Conservation (phyloP, 345 rosid species). For the Geranium brycei region DNA sequence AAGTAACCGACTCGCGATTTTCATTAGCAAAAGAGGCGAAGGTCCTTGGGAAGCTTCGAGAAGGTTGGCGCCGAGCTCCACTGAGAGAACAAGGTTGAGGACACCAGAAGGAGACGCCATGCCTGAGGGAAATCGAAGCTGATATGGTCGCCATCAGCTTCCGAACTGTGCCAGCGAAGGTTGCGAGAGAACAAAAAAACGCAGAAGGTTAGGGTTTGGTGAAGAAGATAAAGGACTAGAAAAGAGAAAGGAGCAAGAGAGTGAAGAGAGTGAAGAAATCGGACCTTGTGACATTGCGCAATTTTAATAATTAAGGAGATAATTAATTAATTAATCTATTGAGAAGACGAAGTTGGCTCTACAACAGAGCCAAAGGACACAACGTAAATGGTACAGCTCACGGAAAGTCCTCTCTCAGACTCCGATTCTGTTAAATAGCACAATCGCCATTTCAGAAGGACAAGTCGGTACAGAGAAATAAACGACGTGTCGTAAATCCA, state of each 20-base stretch:
- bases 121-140: conserved; percentile 35
- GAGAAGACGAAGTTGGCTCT: conserved; percentile 22
- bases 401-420: neutral
- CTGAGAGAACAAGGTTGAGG: conserved; percentile 38
- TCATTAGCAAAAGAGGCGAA: conserved; percentile 57
- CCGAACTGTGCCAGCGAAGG: conserved; percentile 24
- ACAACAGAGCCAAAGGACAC: conserved; percentile 20
- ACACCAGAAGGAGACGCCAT: conserved; percentile 45
- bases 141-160: conserved; percentile 48
- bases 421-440: no score
- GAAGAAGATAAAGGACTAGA: neutral
- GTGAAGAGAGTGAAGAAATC: neutral
- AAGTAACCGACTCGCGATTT: conserved; percentile 57
- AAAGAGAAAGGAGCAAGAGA: no score
- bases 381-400: conserved; percentile 5
- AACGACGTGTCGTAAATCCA: neutral
- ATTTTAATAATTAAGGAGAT: neutral
- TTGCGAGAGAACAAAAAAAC: conserved; percentile 7
- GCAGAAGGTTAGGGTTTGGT: conserved; percentile 11
- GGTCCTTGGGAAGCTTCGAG: conserved; percentile 31
- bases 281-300: conserved; percentile 1
- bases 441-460: neutral
- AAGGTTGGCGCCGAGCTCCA: conserved; percentile 25
- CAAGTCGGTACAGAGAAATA: neutral
- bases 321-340: conserved; percentile 6